Conservation (phyloP, 2,329 filamentous ascomycete genomes). For the Epichloe gansuensis region DNA sequence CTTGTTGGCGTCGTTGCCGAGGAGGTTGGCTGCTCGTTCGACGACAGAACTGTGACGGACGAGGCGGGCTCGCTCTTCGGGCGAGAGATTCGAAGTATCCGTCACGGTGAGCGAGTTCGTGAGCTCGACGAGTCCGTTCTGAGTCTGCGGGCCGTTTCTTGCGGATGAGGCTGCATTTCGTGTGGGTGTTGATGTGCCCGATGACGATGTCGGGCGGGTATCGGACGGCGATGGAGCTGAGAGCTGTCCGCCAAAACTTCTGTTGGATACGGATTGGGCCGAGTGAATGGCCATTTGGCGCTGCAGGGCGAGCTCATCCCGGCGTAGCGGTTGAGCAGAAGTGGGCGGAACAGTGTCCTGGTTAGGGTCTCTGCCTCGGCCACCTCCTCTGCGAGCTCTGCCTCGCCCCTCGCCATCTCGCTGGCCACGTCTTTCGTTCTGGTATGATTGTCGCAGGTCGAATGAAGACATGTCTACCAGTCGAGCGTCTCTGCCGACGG, state of each 20-base stretch:
- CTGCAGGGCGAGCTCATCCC: slow-evolving; percentile 86
- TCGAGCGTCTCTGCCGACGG: slow-evolving; percentile 69
- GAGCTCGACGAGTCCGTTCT: slow-evolving; percentile 17
- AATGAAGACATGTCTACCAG: slow-evolving; percentile 81
- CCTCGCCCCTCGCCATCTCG: slow-evolving; percentile 27
- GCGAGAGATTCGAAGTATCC: slow-evolving; percentile 43
- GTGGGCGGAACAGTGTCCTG: slow-evolving; percentile 65
- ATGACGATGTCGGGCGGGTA: slow-evolving; percentile 8
- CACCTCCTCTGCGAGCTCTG: slow-evolving; percentile 29
- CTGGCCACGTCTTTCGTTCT: slow-evolving; percentile 34
- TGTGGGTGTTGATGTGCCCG: slow-evolving; percentile 6
- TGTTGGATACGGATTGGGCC: slow-evolving; percentile 64
- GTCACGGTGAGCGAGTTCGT: slow-evolving; percentile 41
- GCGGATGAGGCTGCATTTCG: slow-evolving; percentile 8
- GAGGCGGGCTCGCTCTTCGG: slow-evolving; percentile 70
- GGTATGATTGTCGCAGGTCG: slow-evolving; percentile 63
- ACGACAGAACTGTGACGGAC: slow-evolving; percentile 75
- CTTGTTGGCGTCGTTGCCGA: slow-evolving; percentile 66
- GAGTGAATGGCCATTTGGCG: slow-evolving; percentile 85
- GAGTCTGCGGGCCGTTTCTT: background rate
- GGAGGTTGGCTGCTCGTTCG: slow-evolving; percentile 69
- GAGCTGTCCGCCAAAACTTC: slow-evolving; percentile 77
- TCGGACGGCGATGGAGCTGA: slow-evolving; percentile 29
- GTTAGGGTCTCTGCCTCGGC: slow-evolving; percentile 74
- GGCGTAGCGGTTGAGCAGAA: slow-evolving; percentile 65